Evolutionary conservation across 345 rosid species (phyloP).

Genomic region (Carallia brachiata): DNA sequence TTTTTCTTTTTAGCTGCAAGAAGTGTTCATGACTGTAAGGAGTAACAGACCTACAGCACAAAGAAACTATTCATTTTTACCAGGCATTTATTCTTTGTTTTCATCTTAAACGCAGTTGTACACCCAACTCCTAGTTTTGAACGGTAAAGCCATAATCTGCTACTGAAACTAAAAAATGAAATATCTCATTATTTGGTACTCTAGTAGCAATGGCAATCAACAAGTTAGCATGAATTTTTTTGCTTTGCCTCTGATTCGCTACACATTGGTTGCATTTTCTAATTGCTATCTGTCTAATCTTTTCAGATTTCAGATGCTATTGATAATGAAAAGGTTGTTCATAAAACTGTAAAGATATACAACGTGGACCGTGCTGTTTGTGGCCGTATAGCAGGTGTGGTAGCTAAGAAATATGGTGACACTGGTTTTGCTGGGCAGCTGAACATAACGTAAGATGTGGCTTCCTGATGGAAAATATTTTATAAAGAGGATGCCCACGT

Average conservation of each 20-base stretch:
- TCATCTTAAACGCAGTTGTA: too few relatives aligned
- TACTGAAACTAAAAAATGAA: too few relatives aligned
- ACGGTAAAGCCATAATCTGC: too few relatives aligned
- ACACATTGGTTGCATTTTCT: background rate
- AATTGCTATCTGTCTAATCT: background rate
- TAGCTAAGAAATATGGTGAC: slow-evolving; percentile 95
- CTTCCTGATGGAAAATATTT: slow-evolving; percentile 4
- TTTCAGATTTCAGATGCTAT: slow-evolving; percentile 77
- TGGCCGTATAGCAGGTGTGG: slow-evolving; percentile 87
- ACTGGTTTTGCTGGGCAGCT: slow-evolving; percentile 98
- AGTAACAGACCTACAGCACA: too few relatives aligned
- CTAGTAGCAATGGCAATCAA: too few relatives aligned
- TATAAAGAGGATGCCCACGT: background rate
- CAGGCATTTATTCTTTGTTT: too few relatives aligned
- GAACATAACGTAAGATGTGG: slow-evolving; percentile 71
- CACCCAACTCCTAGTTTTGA: too few relatives aligned
- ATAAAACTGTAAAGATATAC: slow-evolving; percentile 70
- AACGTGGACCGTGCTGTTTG: slow-evolving; percentile 96
- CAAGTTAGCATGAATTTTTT: too few relatives aligned
- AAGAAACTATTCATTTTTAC: too few relatives aligned
- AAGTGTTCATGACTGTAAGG: too few relatives aligned
- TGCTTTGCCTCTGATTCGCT: background rate
- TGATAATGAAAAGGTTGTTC: slow-evolving; percentile 70
- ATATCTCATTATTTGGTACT: too few relatives aligned
- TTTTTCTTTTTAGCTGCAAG: too few relatives aligned